These are phyloP conservation scores for Macroventuria anomochaeta DNA, from an alignment of 2,329 filamentous ascomycete species.

Conservation along the genomic window DNA sequence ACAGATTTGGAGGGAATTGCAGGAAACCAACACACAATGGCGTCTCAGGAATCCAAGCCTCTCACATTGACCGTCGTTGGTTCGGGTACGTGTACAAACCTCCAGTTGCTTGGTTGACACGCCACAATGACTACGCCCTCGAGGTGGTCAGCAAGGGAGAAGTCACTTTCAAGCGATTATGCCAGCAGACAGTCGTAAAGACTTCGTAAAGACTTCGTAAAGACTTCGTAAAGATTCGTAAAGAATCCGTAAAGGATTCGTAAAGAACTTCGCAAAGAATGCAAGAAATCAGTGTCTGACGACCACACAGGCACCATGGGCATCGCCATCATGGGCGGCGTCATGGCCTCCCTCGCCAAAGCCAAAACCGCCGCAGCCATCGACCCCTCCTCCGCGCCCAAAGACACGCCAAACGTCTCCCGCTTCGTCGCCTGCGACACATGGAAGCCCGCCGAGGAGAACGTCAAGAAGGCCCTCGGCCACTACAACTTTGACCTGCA, in stretches of 20 bases:
- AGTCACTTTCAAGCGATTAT: neutral
- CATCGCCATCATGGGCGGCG: slow-evolving; percentile 80
- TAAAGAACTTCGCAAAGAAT: too few relatives aligned
- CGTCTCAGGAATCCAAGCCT: slow-evolving; percentile 43
- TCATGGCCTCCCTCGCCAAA: slow-evolving; percentile 72
- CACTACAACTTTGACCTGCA: slow-evolving; percentile 68
- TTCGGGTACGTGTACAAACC: slow-evolving; percentile 70
- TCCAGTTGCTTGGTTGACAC: neutral
- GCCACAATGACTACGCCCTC: neutral
- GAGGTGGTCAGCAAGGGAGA: neutral
- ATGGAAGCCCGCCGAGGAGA: slow-evolving; percentile 70
- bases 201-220: too few relatives aligned
- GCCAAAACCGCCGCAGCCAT: slow-evolving; percentile 43
- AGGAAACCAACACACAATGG: slow-evolving; percentile 30
- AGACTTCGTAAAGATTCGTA: too few relatives aligned
- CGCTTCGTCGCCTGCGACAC: slow-evolving; percentile 84
- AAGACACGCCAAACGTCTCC: slow-evolving; percentile 60
- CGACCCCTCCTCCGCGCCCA: slow-evolving; percentile 49
- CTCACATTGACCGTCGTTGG: slow-evolving; percentile 82
- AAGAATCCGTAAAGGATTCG: too few relatives aligned
- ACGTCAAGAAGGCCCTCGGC: slow-evolving; percentile 70
- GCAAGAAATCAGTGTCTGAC: too few relatives aligned
- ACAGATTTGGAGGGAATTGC: neutral
- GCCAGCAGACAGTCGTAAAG: too few relatives aligned
- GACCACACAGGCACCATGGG: slow-evolving; percentile 88